Evolutionary conservation across 441 rosid genomes (phyloP).

Genomic region (Pelargonium fulgidum): DNA sequence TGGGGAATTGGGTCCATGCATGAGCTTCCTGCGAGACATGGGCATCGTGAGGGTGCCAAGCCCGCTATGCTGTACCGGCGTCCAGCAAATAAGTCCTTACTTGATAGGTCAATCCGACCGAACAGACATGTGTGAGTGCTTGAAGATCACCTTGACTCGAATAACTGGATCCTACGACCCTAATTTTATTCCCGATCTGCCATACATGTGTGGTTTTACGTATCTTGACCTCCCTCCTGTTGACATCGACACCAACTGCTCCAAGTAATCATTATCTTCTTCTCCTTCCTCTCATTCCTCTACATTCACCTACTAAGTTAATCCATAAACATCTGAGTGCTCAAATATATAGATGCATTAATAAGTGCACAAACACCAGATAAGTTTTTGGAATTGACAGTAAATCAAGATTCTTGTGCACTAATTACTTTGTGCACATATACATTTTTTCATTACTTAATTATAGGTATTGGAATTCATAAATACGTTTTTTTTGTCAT

Average conservation of each 20-base stretch:
- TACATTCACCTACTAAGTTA: too few species aligned
- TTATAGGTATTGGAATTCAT: too few species aligned
- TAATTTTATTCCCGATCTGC: conserved; percentile 16
- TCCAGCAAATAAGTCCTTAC: neutral
- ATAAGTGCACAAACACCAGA: too few species aligned
- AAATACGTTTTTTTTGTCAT: too few species aligned
- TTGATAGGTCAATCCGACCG: conserved; percentile 11
- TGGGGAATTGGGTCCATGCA: neutral
- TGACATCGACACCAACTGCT: conserved; percentile 23
- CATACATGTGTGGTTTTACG: conserved; percentile 26
- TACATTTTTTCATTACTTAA: too few species aligned
- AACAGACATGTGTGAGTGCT: conserved; percentile 28
- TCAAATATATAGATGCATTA: too few species aligned
- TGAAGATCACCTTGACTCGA: conserved; percentile 16
- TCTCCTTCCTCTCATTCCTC: too few species aligned
- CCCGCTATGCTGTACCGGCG: neutral
- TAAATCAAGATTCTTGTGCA: too few species aligned
- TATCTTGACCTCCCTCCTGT: conserved; percentile 23
- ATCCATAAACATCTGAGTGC: too few species aligned
- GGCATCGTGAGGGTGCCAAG: neutral
- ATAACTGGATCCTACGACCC: conserved; percentile 12
- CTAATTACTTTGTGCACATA: too few species aligned
- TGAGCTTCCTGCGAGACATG: neutral
- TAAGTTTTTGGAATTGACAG: too few species aligned
- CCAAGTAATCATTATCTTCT: conserved; percentile 21